phyloP scores from a whole-genome alignment of 192 early-diverging fungal genomes.

The Backusella tarrabulga region DNA sequence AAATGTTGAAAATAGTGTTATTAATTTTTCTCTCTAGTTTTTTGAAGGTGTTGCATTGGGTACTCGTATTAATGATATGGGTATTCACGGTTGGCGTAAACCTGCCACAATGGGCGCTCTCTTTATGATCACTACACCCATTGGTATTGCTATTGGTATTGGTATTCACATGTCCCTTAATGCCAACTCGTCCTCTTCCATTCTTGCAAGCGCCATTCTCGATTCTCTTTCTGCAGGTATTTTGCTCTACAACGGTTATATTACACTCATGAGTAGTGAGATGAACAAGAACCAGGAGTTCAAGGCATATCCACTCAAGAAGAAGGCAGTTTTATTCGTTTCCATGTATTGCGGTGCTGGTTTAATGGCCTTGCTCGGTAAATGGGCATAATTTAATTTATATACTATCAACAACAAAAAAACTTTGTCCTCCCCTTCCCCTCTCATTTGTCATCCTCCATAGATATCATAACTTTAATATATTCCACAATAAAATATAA shows the following conservation, averaged over 20 bases:
- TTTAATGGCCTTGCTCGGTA: conserved; percentile 77
- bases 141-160: conserved; percentile 83
- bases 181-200: conserved; percentile 43
- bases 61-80: conserved; percentile 63
- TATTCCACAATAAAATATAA: background rate
- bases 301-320: conserved; percentile 12
- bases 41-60: conserved; percentile 73
- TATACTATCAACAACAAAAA: background rate
- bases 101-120: conserved; percentile 54
- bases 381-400: conserved; percentile 28
- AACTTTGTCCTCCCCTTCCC: too few relatives aligned
- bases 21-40: background rate
- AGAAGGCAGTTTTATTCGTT: conserved; percentile 51
- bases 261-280: conserved; percentile 72
- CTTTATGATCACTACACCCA: conserved; percentile 76
- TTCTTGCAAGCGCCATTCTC: conserved; percentile 74
- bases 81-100: conserved; percentile 32
- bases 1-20: background rate
- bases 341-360: conserved; percentile 70
- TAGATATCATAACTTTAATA: too few relatives aligned
- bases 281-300: conserved; percentile 58
- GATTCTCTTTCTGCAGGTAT: conserved; percentile 82
- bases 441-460: too few relatives aligned
- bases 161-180: conserved; percentile 61
- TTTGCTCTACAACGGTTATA: conserved; percentile 73